A percentile compares a stretch with the other conserved stretches of the same genome.
Evolutionary conservation across 352 stramenopile genomes (phyloP).

Genomic region (Pythium oligandrum): DNA sequence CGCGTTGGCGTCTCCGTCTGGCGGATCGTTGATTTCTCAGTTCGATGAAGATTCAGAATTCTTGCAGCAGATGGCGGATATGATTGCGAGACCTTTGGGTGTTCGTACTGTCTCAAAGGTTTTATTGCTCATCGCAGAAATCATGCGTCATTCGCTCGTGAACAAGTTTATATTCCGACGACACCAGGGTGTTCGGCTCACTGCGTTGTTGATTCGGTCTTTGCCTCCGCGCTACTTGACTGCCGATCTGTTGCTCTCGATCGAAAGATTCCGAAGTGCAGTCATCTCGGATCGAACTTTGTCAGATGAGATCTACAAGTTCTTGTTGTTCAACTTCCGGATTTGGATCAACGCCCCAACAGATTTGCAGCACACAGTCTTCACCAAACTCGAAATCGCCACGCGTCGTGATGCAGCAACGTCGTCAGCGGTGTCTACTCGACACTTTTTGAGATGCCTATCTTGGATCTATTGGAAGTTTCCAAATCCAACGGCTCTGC

Average conservation of each 20-base stretch:
- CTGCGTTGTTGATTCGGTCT: constrained; percentile 61
- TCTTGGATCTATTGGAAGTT: constrained; percentile 82
- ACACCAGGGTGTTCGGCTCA: constrained; percentile 68
- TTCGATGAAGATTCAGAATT: constrained; percentile 79
- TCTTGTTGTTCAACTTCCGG: constrained; percentile 82
- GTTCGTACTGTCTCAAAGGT: constrained; percentile 68
- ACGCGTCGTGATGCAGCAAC: constrained; percentile 70
- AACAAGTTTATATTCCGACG: constrained; percentile 87
- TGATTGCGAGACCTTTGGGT: constrained; percentile 69
- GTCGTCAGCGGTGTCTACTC: constrained; percentile 65
- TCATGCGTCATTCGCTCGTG: constrained; percentile 80
- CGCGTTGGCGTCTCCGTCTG: constrained; percentile 7
- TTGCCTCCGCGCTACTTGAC: constrained; percentile 68
- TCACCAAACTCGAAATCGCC: constrained; percentile 77
- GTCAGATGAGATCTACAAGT: constrained; percentile 78
- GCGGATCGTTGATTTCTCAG: constrained; percentile 23
- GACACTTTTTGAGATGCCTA: constrained; percentile 75
- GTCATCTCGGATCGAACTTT: constrained; percentile 78
- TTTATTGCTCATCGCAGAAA: constrained; percentile 72
- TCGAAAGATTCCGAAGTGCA: constrained; percentile 67
- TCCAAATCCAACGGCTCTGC: constrained; percentile 37
- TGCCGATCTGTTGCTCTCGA: constrained; percentile 51
- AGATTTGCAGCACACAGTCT: constrained; percentile 63
- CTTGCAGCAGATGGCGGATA: constrained; percentile 63
- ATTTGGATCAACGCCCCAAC: constrained; percentile 78